Evolutionary conservation across 768 basidiomycete species (phyloP).

Genomic region (Thelephora aurantiotincta): DNA sequence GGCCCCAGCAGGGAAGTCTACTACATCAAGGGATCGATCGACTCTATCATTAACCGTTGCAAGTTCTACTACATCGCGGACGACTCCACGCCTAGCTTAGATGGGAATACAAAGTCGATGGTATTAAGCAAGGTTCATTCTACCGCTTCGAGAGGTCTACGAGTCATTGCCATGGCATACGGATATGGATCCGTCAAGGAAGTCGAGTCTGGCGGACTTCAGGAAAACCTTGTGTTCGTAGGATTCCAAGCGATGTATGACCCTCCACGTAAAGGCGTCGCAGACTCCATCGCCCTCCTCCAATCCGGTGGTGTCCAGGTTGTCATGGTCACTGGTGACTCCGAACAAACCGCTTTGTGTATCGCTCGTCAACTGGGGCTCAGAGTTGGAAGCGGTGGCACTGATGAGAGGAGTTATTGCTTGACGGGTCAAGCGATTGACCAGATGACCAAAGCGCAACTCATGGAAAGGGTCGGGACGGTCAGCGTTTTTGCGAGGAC

Average conservation of each 20-base stretch:
- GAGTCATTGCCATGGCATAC: conserved; percentile 88
- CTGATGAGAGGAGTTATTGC: conserved; percentile 18
- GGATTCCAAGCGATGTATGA: conserved; percentile 95
- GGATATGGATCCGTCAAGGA: conserved; percentile 52
- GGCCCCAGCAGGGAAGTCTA: conserved; percentile 50
- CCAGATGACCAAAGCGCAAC: conserved; percentile 63
- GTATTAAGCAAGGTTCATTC: conserved; percentile 60
- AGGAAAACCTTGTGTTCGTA: conserved; percentile 60
- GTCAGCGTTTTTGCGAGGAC: conserved; percentile 90
- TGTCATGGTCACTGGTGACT: conserved; percentile 98
- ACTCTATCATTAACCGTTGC: conserved; percentile 75
- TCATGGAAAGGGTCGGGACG: conserved; percentile 67
- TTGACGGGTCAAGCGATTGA: conserved; percentile 57
- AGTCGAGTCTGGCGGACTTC: conserved; percentile 12
- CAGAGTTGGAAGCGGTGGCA: conserved; percentile 30
- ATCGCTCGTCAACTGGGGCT: conserved; percentile 83
- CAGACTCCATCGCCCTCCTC: conserved; percentile 69
- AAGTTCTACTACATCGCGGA: conserved; percentile 84
- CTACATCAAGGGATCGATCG: conserved; percentile 89
- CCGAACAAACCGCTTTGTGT: conserved; percentile 78
- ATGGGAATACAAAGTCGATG: conserved; percentile 47
- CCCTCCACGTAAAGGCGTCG: conserved; percentile 88
- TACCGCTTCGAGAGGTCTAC: conserved; percentile 62
- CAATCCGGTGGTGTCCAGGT: conserved; percentile 84
- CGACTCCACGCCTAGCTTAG: conserved; percentile 73